These are phyloP conservation scores for Cucurbita argyrosperma DNA, from an alignment of 306 rosid genomes.

Conservation along the genomic window DNA sequence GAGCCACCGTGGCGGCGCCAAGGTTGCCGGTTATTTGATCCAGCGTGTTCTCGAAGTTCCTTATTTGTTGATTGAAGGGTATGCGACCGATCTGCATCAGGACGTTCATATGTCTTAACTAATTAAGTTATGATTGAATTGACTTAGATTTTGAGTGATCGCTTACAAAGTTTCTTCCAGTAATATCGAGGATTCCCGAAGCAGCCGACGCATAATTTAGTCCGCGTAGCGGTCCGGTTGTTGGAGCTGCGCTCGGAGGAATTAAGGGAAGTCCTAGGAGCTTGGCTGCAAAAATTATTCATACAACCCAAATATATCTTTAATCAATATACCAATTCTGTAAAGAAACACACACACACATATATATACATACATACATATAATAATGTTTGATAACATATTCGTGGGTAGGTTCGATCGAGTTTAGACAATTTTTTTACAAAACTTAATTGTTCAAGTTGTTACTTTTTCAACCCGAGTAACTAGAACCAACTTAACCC, in stretches of 20 bases:
- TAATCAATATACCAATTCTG: not conserved
- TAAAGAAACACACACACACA: too few species aligned
- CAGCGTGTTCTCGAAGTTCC: slow-evolving; percentile 64
- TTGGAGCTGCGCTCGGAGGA: slow-evolving; percentile 61
- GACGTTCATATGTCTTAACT: too few species aligned
- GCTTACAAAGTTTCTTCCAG: slow-evolving; percentile 84
- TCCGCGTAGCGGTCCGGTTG: slow-evolving; percentile 42
- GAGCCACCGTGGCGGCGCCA: slow-evolving; percentile 37
- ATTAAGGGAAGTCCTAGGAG: slow-evolving; percentile 77
- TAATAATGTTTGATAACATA: too few species aligned
- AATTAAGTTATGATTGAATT: too few species aligned
- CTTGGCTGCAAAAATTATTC: slow-evolving; percentile 37
- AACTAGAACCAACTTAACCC: too few species aligned
- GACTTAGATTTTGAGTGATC: not conserved
- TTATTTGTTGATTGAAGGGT: slow-evolving; percentile 56
- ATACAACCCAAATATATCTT: not conserved
- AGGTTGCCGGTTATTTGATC: slow-evolving; percentile 41
- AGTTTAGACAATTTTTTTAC: too few species aligned
- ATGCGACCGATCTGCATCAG: slow-evolving; percentile 54
- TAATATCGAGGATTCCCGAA: slow-evolving; percentile 75
- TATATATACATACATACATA: too few species aligned
- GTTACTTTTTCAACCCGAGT: too few species aligned
- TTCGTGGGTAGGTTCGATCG: too few species aligned
- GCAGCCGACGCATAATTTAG: slow-evolving; percentile 92
- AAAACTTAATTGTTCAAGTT: too few species aligned